These are phyloP conservation scores for Rhizopus arrhizus DNA, from an alignment of 371 early-diverging fungal species.

Conservation along the genomic window DNA sequence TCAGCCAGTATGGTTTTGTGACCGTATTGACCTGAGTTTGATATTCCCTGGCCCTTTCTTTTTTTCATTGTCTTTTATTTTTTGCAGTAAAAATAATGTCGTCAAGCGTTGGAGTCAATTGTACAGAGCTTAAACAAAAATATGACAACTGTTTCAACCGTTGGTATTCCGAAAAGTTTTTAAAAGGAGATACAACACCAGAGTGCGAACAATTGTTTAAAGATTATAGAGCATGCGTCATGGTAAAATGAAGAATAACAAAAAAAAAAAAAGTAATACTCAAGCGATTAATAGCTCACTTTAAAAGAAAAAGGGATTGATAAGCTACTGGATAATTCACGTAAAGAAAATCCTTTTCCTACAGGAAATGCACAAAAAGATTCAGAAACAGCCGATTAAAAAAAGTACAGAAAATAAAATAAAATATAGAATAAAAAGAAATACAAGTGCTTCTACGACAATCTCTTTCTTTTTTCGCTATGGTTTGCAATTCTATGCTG, in stretches of 20 bases:
- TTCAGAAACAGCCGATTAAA: slow-evolving; percentile 3
- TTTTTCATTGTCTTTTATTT: background rate
- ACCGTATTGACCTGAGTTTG: no score
- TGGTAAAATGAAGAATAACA: slow-evolving; percentile 50
- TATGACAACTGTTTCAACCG: slow-evolving; percentile 93
- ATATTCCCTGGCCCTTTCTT: no score
- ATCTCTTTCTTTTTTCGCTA: no score
- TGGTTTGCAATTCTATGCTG: no score
- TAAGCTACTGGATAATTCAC: slow-evolving; percentile 72
- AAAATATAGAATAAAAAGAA: background rate
- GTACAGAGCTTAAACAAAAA: slow-evolving; percentile 86
- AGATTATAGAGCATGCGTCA: slow-evolving; percentile 82
- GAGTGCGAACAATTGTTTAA: slow-evolving; percentile 87
- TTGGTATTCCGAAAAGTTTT: slow-evolving; percentile 94
- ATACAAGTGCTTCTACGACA: no score
- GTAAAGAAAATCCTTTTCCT: slow-evolving; percentile 74
- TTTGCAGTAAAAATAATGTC: slow-evolving; percentile 46
- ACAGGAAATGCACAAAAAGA: slow-evolving; percentile 13
- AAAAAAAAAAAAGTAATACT: background rate
- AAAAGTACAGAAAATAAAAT: background rate
- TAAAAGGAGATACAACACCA: slow-evolving; percentile 79
- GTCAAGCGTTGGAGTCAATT: slow-evolving; percentile 79
- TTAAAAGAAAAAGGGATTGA: slow-evolving; percentile 82
- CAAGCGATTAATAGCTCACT: slow-evolving; percentile 53
- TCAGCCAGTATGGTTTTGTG: no score